Evolutionary conservation across 2,329 filamentous ascomycete species (phyloP).

Genomic region (Neoascochyta sp.): DNA sequence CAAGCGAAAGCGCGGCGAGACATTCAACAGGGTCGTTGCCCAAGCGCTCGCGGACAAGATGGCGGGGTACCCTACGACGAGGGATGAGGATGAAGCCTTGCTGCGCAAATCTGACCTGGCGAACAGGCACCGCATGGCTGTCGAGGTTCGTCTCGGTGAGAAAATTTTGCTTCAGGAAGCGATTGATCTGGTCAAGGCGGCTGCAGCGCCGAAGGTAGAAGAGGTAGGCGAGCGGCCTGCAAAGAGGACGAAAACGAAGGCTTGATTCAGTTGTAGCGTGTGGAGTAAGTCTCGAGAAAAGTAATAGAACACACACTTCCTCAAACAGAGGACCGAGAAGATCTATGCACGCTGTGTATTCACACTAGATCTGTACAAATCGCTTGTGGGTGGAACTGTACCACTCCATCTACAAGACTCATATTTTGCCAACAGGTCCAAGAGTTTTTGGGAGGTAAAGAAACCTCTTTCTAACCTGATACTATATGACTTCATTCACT

Average conservation of each 20-base stretch:
- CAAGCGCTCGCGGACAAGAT: slow-evolving; percentile 13
- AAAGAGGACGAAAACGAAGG: slow-evolving; percentile 4
- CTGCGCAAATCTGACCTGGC: slow-evolving; percentile 5
- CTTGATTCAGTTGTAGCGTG: no score
- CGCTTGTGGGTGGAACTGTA: no score
- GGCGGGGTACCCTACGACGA: slow-evolving; percentile 10
- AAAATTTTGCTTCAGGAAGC: slow-evolving; percentile 17
- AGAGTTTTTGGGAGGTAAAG: no score
- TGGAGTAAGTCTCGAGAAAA: no score
- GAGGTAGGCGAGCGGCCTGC: slow-evolving; percentile 2
- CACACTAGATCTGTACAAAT: no score
- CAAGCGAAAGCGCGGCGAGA: slow-evolving; percentile 13
- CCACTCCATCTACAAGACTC: no score
- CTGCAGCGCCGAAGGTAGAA: neutral
- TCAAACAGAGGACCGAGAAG: no score
- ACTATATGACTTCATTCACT: no score
- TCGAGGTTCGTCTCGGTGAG: slow-evolving; percentile 18
- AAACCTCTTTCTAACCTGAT: no score
- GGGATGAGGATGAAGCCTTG: slow-evolving; percentile 11
- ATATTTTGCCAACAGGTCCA: no score
- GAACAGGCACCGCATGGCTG: slow-evolving; percentile 17
- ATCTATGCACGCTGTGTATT: no score
- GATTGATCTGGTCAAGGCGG: slow-evolving; percentile 4
- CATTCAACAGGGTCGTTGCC: slow-evolving; percentile 6
- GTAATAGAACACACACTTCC: no score